These are phyloP conservation scores for Globisporangium nunn DNA, from an alignment of 352 stramenopile genomes.

Conservation along the genomic window DNA sequence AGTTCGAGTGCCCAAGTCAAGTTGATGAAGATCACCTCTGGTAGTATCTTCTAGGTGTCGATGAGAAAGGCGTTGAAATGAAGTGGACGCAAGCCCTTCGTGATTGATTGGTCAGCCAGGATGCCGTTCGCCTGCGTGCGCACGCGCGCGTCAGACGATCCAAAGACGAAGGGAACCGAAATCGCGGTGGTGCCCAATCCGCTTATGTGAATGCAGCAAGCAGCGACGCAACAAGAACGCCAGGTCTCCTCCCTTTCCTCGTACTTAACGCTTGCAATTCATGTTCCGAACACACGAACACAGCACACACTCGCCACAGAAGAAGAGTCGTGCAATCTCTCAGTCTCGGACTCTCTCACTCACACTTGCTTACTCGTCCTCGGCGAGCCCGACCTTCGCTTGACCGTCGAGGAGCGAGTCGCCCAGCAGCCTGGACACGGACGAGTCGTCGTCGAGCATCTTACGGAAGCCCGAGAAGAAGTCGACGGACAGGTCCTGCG, in stretches of 20 bases:
- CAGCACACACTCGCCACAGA: no score
- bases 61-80: no score
- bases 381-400: slow-evolving; percentile 7
- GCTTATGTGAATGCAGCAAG: no score
- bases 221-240: no score
- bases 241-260: no score
- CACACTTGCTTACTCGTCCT: neutral
- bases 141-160: neutral
- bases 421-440: slow-evolving; percentile 7
- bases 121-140: no score
- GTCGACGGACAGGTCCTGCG: slow-evolving; percentile 19
- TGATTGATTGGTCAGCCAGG: neutral
- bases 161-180: neutral
- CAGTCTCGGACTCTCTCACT: neutral
- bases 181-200: no score
- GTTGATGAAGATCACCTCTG: no score
- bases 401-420: slow-evolving; percentile 7
- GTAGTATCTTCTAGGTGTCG: no score
- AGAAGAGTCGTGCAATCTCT: no score
- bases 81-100: neutral
- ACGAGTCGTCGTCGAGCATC: slow-evolving; percentile 10
- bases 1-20: no score
- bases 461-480: slow-evolving; percentile 16
- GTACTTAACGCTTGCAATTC: neutral
- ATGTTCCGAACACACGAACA: neutral